Evolutionary conservation across 345 rosid genomes (phyloP).

Genomic region (Reutealis trisperma): DNA sequence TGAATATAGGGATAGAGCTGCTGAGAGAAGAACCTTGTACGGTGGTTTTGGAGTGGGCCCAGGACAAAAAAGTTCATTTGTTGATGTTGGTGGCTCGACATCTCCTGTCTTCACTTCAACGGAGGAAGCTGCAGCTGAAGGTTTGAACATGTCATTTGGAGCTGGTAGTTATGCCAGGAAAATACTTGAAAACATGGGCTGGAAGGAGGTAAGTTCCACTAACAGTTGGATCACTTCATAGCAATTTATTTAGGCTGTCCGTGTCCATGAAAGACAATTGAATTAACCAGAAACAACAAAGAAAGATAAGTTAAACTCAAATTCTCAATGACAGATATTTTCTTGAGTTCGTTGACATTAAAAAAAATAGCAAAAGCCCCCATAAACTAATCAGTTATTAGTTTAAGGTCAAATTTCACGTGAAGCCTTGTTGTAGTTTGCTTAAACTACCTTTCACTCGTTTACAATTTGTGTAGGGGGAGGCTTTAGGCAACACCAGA

Average conservation of each 20-base stretch:
- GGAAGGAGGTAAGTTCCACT: slow-evolving; percentile 63
- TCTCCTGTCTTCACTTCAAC: slow-evolving; percentile 30
- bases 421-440: neutral
- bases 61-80: slow-evolving; percentile 59
- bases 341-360: neutral
- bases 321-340: too few relatives aligned
- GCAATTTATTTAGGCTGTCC: neutral
- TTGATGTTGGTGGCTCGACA: slow-evolving; percentile 27
- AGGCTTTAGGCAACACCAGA: slow-evolving; percentile 57
- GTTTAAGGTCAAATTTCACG: too few relatives aligned
- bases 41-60: slow-evolving; percentile 83
- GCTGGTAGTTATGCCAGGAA: slow-evolving; percentile 77
- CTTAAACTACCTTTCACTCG: neutral
- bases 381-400: neutral
- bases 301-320: neutral
- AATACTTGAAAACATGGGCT: slow-evolving; percentile 83
- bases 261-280: neutral
- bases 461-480: slow-evolving; percentile 53
- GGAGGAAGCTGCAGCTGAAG: slow-evolving; percentile 70
- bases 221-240: neutral
- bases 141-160: slow-evolving; percentile 70
- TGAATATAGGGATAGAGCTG: slow-evolving; percentile 84
- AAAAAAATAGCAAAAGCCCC: neutral
- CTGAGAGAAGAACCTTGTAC: slow-evolving; percentile 82
- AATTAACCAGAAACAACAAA: neutral